These are phyloP conservation scores for Aristolochia fimbriata DNA, from an alignment of 164 flowering plant species.

Conservation along the genomic window DNA sequence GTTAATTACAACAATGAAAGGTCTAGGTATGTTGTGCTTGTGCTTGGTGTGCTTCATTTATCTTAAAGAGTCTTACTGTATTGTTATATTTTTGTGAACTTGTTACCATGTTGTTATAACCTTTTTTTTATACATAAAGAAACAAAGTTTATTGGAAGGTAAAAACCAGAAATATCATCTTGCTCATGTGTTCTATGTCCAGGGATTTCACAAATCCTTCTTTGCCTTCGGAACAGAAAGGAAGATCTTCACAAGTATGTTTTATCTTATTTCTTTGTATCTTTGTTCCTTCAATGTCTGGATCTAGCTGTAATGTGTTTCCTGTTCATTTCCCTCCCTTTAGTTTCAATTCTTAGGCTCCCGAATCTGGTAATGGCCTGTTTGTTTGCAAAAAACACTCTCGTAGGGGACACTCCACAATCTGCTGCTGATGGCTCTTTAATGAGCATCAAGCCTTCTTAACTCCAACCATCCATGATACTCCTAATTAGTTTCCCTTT, in stretches of 20 bases:
- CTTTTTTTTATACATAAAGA: too few species aligned
- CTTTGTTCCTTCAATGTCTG: background rate
- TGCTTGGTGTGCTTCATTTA: background rate
- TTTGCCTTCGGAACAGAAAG: conserved; percentile 84
- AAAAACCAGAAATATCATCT: background rate
- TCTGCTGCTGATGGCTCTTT: too few species aligned
- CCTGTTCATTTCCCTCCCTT: too few species aligned
- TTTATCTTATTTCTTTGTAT: background rate
- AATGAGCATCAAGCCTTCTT: too few species aligned
- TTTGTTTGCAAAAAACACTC: too few species aligned
- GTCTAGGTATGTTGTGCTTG: conserved; percentile 53
- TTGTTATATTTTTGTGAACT: too few species aligned
- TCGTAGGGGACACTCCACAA: too few species aligned
- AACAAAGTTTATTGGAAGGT: background rate
- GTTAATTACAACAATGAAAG: conserved; percentile 95
- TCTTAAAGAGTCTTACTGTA: background rate
- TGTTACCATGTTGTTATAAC: too few species aligned
- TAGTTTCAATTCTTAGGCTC: background rate
- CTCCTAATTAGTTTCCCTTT: too few species aligned
- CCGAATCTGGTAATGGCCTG: background rate
- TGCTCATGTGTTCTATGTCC: background rate
- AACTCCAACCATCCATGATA: too few species aligned
- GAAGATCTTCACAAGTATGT: conserved; percentile 78
- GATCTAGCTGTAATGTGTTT: background rate
- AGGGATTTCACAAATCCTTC: conserved; percentile 77